Percentiles rank a stretch among this genome's conserved stretches.
Evolutionary conservation across 2,329 filamentous ascomycete genomes (phyloP).

Genomic region (Parascedosporium putredinis): DNA sequence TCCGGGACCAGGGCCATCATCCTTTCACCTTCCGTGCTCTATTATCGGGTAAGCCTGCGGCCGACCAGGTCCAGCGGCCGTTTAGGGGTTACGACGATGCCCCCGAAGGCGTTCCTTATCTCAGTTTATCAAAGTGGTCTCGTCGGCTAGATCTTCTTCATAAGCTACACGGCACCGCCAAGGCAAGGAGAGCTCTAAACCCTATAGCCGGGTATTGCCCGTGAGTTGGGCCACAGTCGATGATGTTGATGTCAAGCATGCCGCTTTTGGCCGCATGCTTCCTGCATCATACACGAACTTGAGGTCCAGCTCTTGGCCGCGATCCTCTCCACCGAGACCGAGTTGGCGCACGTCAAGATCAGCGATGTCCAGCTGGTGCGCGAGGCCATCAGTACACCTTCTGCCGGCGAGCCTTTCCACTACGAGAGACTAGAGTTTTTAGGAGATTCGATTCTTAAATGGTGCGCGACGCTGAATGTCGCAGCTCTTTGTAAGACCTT

Average conservation of each 20-base stretch:
- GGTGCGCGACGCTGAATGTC: constrained; percentile 57
- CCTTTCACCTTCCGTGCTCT: constrained; percentile 32
- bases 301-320: constrained; percentile 54
- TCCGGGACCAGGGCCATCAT: constrained; percentile 24
- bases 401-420: constrained; percentile 48
- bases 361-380: constrained; percentile 44
- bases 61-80: constrained; percentile 26
- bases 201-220: constrained; percentile 34
- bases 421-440: constrained; percentile 84
- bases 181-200: constrained; percentile 25
- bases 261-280: constrained; percentile 49
- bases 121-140: constrained; percentile 39
- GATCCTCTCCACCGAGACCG: constrained; percentile 35
- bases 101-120: constrained; percentile 35
- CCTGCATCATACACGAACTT: constrained; percentile 65
- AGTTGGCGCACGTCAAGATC: constrained; percentile 35
- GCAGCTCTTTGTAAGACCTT: constrained; percentile 35
- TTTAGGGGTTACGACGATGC: constrained; percentile 26
- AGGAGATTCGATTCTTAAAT: constrained; percentile 76
- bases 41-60: constrained; percentile 32
- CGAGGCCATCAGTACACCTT: constrained; percentile 60
- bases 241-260: constrained; percentile 29
- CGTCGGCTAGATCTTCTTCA: constrained; percentile 52
- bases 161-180: constrained; percentile 10
- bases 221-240: constrained; percentile 39